Conservation (phyloP, 352 stramenopile genomes). For the Globisporangium carolinianum region DNA sequence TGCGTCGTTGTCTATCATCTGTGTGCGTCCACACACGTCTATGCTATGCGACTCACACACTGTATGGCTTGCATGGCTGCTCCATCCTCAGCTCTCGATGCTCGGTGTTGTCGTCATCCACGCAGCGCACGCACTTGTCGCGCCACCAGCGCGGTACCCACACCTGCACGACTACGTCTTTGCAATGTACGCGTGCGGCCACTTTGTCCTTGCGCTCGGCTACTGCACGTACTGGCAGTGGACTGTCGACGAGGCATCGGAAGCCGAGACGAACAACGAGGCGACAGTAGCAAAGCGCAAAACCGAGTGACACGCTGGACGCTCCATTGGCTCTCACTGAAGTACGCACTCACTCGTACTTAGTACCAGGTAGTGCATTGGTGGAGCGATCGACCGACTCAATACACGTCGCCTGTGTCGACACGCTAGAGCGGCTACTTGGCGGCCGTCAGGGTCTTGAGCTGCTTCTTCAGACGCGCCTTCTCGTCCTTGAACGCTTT, state of each 20-base stretch:
- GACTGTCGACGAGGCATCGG: slow-evolving; percentile 22
- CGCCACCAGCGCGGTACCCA: slow-evolving; percentile 49
- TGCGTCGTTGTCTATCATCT: slow-evolving; percentile 16
- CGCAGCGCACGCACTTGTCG: slow-evolving; percentile 34
- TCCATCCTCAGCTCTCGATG: slow-evolving; percentile 39
- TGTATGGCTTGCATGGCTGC: not conserved
- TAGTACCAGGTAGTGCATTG: too few relatives aligned
- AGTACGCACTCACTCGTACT: too few relatives aligned
- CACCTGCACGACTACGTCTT: slow-evolving; percentile 87
- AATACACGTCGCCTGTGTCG: not conserved
- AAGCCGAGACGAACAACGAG: slow-evolving; percentile 1
- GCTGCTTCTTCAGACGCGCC: slow-evolving; percentile 75
- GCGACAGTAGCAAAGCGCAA: slow-evolving; percentile 21
- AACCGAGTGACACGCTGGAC: slow-evolving; percentile 22
- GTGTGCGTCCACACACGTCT: not conserved
- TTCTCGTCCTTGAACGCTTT: slow-evolving; percentile 86
- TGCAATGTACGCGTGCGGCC: slow-evolving; percentile 66
- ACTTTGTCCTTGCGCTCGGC: slow-evolving; percentile 62
- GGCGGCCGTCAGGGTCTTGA: slow-evolving; percentile 65
- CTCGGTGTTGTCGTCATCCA: slow-evolving; percentile 50
- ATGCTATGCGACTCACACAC: too few relatives aligned
- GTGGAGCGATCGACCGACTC: too few relatives aligned
- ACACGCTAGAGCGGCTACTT: slow-evolving; percentile 20
- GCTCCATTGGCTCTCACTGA: too few relatives aligned
- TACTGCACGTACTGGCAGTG: slow-evolving; percentile 86